phyloP scores from a whole-genome alignment of 768 basidiomycete species.

The Lactarius vividus region DNA sequence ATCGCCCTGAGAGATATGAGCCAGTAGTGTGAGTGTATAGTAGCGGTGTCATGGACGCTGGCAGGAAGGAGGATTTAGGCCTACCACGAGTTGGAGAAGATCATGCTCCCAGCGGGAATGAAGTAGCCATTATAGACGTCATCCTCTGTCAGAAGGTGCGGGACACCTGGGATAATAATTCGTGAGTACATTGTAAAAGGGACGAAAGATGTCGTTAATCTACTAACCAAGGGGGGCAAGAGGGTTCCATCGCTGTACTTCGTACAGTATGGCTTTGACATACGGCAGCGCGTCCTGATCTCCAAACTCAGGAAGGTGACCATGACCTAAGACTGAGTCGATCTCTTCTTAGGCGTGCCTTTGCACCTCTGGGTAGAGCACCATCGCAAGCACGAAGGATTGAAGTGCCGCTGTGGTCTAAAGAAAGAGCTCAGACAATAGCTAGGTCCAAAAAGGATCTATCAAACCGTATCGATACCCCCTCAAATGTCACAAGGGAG shows the following conservation, averaged over 20 bases:
- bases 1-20: conserved; percentile 4
- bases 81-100: conserved; percentile 17
- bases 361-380: conserved; percentile 34
- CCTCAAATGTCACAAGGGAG: not conserved
- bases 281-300: conserved; percentile 19
- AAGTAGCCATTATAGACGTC: conserved; percentile 20
- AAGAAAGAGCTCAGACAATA: not conserved
- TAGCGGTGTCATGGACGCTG: not conserved
- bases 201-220: not conserved
- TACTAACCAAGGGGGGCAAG: not conserved
- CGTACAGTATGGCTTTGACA: not conserved
- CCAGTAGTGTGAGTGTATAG: no score
- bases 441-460: not conserved
- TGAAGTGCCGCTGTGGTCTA: conserved; percentile 25
- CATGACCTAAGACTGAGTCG: conserved; percentile 26
- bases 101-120: conserved; percentile 10
- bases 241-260: not conserved
- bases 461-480: conserved; percentile 19
- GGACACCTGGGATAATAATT: conserved; percentile 6
- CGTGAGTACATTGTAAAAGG: not conserved
- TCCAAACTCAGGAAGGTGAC: conserved; percentile 10
- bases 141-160: conserved; percentile 12
- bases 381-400: conserved; percentile 35
- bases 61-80: not conserved
- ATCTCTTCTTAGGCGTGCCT: conserved; percentile 34